Base-by-base conservation (phyloP, 2,329 filamentous ascomycete species). In the Trichoderma sp. region DNA sequence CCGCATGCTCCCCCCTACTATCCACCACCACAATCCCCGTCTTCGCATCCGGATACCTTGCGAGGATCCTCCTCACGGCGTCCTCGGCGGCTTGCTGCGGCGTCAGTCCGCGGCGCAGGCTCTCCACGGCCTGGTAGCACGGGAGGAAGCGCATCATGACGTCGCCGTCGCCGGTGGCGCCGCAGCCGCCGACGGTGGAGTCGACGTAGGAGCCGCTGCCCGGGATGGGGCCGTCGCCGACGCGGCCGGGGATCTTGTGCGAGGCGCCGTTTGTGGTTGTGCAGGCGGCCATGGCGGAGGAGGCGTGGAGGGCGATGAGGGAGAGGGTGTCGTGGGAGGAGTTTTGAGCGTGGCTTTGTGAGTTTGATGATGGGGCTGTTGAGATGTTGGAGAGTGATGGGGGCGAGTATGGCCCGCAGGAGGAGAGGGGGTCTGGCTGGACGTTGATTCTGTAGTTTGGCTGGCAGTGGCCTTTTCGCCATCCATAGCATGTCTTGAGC, bases 51-150 rank as follows among this genome's bases (percentile, higher is more conserved):
- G 85, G 84, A 58, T 83, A 86, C 74, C 80, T 83, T 14, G 76
- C 73, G 13, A 85, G 56, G 83, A 87, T 87, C 19, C 86, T 78
- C 1, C 73, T 67, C 0, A 87, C 84, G 0, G 81, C 84, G 68
- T 88, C 84, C 58, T 84, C 80, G 0, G 86, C 86, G 0, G 86
- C 85, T 37, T 81, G 79, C 5, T 74, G 77, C 0, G 86, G 84
- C 0, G 75, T 75, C 81, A 87, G 82, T 1, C 85, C 85, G 1
- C 74, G 76, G 13, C 86, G 78, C 74, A 88, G 70, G 69, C 79
- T 86, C 77, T 88, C 86, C 1, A 88, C 82, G 1, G 85, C 86
- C 73, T 87, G 86, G 72, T 87, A 87, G 73, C 86, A 88, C 0
- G 86, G 86, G 29, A 87, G 74, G 71, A 87, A 86, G 4, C 85